Percentiles rank a stretch among this genome's conserved stretches.
These are phyloP conservation scores for Monosporascus ibericus DNA, from an alignment of 2,329 filamentous ascomycete species.

Conservation along the genomic window DNA sequence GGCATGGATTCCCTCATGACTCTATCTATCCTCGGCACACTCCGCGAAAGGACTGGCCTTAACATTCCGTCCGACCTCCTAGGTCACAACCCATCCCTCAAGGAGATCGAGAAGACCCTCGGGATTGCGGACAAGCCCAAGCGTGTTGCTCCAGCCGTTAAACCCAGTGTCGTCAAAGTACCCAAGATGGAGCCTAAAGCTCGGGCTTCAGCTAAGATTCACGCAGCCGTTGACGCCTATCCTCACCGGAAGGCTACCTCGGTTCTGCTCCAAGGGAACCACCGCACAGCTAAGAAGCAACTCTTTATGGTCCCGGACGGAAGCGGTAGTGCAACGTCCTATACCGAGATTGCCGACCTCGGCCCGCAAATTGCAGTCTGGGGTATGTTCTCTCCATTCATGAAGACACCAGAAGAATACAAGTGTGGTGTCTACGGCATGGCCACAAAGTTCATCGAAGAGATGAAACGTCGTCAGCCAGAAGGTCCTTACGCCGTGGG, in stretches of 20 bases:
- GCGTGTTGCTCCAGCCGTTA: slow-evolving; percentile 22
- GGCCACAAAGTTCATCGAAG: slow-evolving; percentile 57
- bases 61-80: slow-evolving; percentile 55
- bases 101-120: slow-evolving; percentile 59
- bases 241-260: slow-evolving; percentile 44
- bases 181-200: slow-evolving; percentile 20
- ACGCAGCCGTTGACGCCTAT: slow-evolving; percentile 35
- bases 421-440: slow-evolving; percentile 60
- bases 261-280: slow-evolving; percentile 43
- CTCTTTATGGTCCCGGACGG: slow-evolving; percentile 52
- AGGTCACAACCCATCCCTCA: slow-evolving; percentile 54
- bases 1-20: slow-evolving; percentile 57
- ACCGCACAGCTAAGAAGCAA: slow-evolving; percentile 38
- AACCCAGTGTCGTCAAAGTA: slow-evolving; percentile 21
- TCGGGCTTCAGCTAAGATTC: slow-evolving; percentile 15
- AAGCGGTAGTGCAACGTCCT: slow-evolving; percentile 59
- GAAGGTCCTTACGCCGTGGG: slow-evolving; percentile 61
- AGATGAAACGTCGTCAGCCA: slow-evolving; percentile 67
- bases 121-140: slow-evolving; percentile 42
- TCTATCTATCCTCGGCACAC: slow-evolving; percentile 46
- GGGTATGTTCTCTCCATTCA: slow-evolving; percentile 64
- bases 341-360: slow-evolving; percentile 53
- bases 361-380: slow-evolving; percentile 42
- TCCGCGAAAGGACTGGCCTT: slow-evolving; percentile 48
- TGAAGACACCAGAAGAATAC: slow-evolving; percentile 62